These are phyloP conservation scores for Candida ortonii DNA, from an alignment of 805 yeast species.

Conservation along the genomic window DNA sequence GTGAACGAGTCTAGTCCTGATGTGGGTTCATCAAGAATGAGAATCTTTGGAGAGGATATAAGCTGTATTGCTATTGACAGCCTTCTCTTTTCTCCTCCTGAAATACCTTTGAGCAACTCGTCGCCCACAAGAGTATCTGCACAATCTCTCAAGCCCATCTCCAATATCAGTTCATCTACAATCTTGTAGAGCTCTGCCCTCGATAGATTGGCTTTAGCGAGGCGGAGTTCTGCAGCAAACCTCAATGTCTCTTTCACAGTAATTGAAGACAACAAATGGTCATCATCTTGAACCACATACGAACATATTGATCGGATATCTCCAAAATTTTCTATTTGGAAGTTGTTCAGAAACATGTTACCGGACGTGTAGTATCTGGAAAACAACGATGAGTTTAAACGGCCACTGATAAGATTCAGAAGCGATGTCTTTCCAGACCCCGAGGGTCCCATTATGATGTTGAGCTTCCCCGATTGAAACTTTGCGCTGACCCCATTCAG, in stretches of 20 bases:
- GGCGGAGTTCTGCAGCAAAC: constrained; percentile 67
- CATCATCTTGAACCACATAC: constrained; percentile 81
- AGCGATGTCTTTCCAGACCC: constrained; percentile 77
- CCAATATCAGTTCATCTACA: constrained; percentile 58
- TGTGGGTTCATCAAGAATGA: constrained; percentile 84
- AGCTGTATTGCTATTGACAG: constrained; percentile 80
- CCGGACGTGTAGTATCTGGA: constrained; percentile 39
- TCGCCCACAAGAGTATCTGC: constrained; percentile 70
- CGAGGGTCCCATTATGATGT: constrained; percentile 79
- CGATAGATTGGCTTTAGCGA: constrained; percentile 43
- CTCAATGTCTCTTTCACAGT: constrained; percentile 76
- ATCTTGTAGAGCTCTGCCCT: constrained; percentile 39
- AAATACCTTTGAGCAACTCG: constrained; percentile 59
- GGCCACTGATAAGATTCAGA: constrained; percentile 58
- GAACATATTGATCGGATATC: constrained; percentile 52
- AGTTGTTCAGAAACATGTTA: constrained; percentile 40
- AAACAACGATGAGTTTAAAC: constrained; percentile 39
- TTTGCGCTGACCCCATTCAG: constrained; percentile 47
- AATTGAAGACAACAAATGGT: constrained; percentile 61
- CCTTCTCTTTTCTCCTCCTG: constrained; percentile 81
- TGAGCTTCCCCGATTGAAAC: constrained; percentile 55
- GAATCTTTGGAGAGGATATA: constrained; percentile 64
- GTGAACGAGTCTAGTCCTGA: constrained; percentile 84
- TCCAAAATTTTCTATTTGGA: constrained; percentile 21
- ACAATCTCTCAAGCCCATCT: constrained; percentile 70